These are phyloP conservation scores for Bipolaris oryzae DNA, from an alignment of 2,329 filamentous ascomycete species.

Conservation along the genomic window DNA sequence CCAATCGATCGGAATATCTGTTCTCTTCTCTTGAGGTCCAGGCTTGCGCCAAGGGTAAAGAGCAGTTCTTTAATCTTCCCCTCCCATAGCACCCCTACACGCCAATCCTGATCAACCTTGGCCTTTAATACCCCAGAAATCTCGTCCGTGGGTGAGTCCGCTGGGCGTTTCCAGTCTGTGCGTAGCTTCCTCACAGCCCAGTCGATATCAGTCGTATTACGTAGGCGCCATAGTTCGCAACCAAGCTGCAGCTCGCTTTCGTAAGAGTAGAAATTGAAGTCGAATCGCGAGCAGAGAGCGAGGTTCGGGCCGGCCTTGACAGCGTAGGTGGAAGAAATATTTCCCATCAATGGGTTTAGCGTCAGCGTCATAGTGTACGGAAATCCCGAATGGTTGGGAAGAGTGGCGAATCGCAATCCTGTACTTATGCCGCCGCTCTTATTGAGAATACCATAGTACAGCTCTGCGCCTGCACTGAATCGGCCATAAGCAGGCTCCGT, in stretches of 20 bases:
- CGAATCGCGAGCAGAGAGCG: slow-evolving; percentile 86
- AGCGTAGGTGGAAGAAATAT: slow-evolving; percentile 87
- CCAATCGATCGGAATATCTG: slow-evolving; percentile 79
- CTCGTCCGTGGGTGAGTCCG: slow-evolving; percentile 60
- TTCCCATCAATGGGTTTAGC: slow-evolving; percentile 92
- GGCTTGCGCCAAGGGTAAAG: slow-evolving; percentile 85
- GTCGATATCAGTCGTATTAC: slow-evolving; percentile 49
- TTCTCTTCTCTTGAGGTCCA: slow-evolving; percentile 78
- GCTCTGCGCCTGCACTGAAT: slow-evolving; percentile 87
- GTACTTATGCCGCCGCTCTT: slow-evolving; percentile 92
- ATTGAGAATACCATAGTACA: slow-evolving; percentile 94
- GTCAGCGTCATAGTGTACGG: slow-evolving; percentile 94
- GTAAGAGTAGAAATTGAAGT: slow-evolving; percentile 98
- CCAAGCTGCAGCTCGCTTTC: slow-evolving; percentile 93
- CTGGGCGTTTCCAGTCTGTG: slow-evolving; percentile 48
- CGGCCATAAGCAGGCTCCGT: slow-evolving; percentile 72
- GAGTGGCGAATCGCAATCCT: slow-evolving; percentile 85
- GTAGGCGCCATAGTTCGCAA: slow-evolving; percentile 86
- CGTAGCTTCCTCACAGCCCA: slow-evolving; percentile 53
- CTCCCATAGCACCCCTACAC: slow-evolving; percentile 88
- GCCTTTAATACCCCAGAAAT: slow-evolving; percentile 89
- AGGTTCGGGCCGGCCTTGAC: slow-evolving; percentile 84
- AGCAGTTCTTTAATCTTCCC: slow-evolving; percentile 89
- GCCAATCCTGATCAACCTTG: slow-evolving; percentile 84
- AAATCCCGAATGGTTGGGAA: slow-evolving; percentile 80